Evolutionary conservation across 2,329 filamentous ascomycete genomes (phyloP), one percentile per base, ranked within the genome.

Genomic region (Mycosphaerelloides madeirae): DNA sequence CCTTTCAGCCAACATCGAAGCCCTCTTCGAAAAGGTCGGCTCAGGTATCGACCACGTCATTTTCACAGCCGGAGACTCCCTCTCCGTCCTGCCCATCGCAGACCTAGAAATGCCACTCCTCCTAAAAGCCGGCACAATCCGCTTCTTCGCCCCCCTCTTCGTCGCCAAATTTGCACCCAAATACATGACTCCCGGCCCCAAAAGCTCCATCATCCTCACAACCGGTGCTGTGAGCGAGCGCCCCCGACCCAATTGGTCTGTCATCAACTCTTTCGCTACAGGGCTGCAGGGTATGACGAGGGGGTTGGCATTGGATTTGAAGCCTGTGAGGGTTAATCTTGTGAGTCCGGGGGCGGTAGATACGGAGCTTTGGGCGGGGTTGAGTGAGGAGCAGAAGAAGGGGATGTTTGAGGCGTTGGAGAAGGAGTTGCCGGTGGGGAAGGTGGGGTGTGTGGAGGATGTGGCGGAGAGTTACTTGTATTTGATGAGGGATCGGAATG

Each of bases 311-410:
- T 55, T 84, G 25, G 81, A 85, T 55, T 57, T 87, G 43, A 74
- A 72, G 50, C 83, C 83, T 0, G 63, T 84, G 7, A 66, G 83
- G 2, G 80, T 84, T 19, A 86, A 86, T 57, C 58, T 75, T 0
- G 77, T 85, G 1, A 68, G 65, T 41, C 79, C 80, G 0, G 83
- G 81, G 0, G 66, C 69, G 0, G 69, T 73, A 22, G 62, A 70
- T 31, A 74, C 71, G 12, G 65, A 67, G 50, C 46, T 73, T 5
- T 74, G 70, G 70, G 38, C 38, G 19, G 56, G 57, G 36, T 49
- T 63, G 33, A 40, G 34, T 1, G 56, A 59, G 43, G 63, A 60
- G 28, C 43, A 57, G 31, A 60, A 57, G 46, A 41, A 53, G 42
- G 41, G 35, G 2, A 43, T 57, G 32, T 61, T 64, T 34, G 44